Conservation (phyloP, 208 protist genomes). For the Trichomonas gallinae region DNA sequence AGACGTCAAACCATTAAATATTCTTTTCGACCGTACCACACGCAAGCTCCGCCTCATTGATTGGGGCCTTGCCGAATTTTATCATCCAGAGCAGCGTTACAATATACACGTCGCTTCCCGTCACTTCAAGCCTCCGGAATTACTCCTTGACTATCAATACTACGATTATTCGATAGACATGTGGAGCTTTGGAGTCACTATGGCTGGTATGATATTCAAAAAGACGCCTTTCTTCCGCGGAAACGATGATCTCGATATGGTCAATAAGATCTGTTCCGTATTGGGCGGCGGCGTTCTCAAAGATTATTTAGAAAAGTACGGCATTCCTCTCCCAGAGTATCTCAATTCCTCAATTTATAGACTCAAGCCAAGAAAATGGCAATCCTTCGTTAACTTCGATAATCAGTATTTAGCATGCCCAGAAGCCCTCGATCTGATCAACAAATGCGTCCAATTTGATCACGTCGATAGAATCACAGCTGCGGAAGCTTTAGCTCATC, state of each 20-base stretch:
- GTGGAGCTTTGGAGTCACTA: conserved; percentile 28
- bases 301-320: neutral
- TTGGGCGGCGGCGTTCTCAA: neutral
- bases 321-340: neutral
- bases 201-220: conserved; percentile 34
- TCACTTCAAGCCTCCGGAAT: conserved; percentile 28
- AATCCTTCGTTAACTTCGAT: neutral
- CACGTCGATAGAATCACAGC: conserved; percentile 18
- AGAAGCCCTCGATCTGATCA: conserved; percentile 25
- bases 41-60: conserved; percentile 19
- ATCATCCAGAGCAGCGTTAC: conserved; percentile 30
- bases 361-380: neutral
- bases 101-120: conserved; percentile 35
- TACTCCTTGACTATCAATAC: conserved; percentile 26
- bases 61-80: conserved; percentile 38
- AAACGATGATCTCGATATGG: conserved; percentile 28
- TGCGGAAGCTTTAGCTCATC: conserved; percentile 24
- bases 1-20: conserved; percentile 23
- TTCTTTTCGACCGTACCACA: neutral
- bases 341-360: neutral
- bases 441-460: conserved; percentile 21
- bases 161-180: conserved; percentile 40
- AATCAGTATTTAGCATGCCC: neutral
- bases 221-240: conserved; percentile 37
- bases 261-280: neutral